Percentiles rank a stretch among this genome's conserved stretches.
Conservation (phyloP, 1,139 yeast species). For the Saccharomyces uvarum region DNA sequence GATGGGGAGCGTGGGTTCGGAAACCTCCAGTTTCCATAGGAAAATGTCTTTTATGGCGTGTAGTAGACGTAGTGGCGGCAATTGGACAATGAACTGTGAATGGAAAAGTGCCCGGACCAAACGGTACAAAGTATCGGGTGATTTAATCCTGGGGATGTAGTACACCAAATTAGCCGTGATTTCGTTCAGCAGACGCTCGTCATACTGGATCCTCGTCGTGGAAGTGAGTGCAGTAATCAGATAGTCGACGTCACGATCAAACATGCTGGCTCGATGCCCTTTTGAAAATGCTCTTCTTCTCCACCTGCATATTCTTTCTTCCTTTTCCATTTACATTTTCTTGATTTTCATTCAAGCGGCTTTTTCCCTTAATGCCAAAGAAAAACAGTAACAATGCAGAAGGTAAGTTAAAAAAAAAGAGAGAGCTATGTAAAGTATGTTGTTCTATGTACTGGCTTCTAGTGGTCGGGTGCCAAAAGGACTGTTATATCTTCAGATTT, state of each 20-base stretch:
- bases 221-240: neutral
- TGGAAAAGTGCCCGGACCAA: constrained; percentile 16
- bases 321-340: neutral
- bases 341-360: neutral
- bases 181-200: neutral
- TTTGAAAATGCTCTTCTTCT: neutral
- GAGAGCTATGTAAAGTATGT: neutral
- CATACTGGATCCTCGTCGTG: neutral
- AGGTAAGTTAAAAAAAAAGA: neutral
- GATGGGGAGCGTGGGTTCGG: constrained; percentile 25
- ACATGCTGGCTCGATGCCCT: neutral
- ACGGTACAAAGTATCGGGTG: constrained; percentile 7
- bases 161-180: constrained; percentile 19
- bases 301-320: neutral
- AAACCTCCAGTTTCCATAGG: constrained; percentile 27
- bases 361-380: neutral
- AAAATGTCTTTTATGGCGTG: constrained; percentile 21
- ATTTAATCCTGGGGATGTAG: constrained; percentile 22
- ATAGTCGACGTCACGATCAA: neutral
- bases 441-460: neutral
- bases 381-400: neutral
- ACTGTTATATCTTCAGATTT: constrained; percentile 1
- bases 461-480: neutral
- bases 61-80: constrained; percentile 13
- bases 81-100: constrained; percentile 8